Base-by-base conservation (phyloP, 768 basidiomycete species). In the Tylopilus rubrobrunneus region DNA sequence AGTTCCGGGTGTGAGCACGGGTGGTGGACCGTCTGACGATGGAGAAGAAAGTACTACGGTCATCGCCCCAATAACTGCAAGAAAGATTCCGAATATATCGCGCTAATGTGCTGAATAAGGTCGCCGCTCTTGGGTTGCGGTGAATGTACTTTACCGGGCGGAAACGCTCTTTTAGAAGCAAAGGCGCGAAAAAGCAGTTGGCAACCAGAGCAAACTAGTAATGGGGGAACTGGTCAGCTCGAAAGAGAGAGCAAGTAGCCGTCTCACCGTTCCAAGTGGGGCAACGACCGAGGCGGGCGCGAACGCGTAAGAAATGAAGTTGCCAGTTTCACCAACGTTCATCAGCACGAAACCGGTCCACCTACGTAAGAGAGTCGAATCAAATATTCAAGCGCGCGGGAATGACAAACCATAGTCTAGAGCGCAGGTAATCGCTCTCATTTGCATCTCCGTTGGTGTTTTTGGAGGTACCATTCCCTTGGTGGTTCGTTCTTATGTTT, bases 281-380 rank as follows among this genome's bases (percentile, higher is more conserved):
- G 96, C 94, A 12, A 98, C 93, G 5, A 95, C 74, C n/a, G 89
- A 92, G 6, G 92, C 92, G 9, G 92, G 92, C 21, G 92, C 92
- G 70, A 80, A 95, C 0, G 86, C 92, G 56, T 95, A 95, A 0
- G 90, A 90, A 45, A 85, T 86, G 63, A 97, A 98, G 66, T 98
- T 98, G 7, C 93, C 83, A 21, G 80, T 74, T 73, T 99, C 96
- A 14, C 96, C 96, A 21, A 96, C 55, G 58, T 93, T 92, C 85
- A 98, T 94, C 46, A 97, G 76, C 14, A 83, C 56, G 62, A 98
- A 88, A 1, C 96, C 96, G 11, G 79, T 62, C 92, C 96, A 96
- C 95, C 92, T 92, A 54, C 2, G 56, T 34, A 47, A 40, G 56
- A 44, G 19, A 45, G 49, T 55, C 29, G 45, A 40, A 9, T 23